Evolutionary conservation across 176 grass and related monocot genomes (phyloP), one percentile per base, ranked within the genome.

Genomic region (Metroxylon sagu): DNA sequence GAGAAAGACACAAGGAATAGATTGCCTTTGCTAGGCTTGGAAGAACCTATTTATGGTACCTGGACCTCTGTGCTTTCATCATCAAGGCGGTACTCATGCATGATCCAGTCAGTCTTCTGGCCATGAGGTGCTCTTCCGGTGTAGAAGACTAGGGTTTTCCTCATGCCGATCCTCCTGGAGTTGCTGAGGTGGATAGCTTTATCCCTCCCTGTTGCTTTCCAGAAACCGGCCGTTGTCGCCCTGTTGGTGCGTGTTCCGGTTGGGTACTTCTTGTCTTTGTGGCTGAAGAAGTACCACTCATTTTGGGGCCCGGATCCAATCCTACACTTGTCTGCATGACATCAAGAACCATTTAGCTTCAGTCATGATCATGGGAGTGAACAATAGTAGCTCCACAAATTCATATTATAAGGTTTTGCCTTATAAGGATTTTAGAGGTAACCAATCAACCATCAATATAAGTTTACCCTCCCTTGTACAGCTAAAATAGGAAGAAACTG

Each of bases 101-200:
- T 73, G 25, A 80, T 90, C 60, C 84, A 78, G 16, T 82, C 71
- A 1, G 77, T 75, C 55, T 86, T 90, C 72, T 60, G 56, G 49
- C 89, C 85, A 21, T 88, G 84, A 17, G 89, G 89, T 1, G 89
- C 89, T 68, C 89, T 80, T 16, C 89, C 89, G 18, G 76, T 88
- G 81, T 95, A 95, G 78, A 95, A 95, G 56, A 95, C 89, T 51
- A 95, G 64, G 57, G 89, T 95, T 77, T 95, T 95, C 53, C 89
- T 79, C 65, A 88, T 73, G 17, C 89, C 89, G 15, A 95, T 95
- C 65, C 72, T 79, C 55, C 30, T 70, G 5, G 65, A 74, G 54
- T 65, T 69, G 35, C 51, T 65, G 52, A 64, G 64, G 55, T 78
- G 78, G 61, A 88, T 73, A 18, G 49, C 79, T 49, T 91, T 91